These are phyloP conservation scores for Aspergillus pseudoviridinutans DNA, from an alignment of 2,329 filamentous ascomycete genomes.

Conservation along the genomic window DNA sequence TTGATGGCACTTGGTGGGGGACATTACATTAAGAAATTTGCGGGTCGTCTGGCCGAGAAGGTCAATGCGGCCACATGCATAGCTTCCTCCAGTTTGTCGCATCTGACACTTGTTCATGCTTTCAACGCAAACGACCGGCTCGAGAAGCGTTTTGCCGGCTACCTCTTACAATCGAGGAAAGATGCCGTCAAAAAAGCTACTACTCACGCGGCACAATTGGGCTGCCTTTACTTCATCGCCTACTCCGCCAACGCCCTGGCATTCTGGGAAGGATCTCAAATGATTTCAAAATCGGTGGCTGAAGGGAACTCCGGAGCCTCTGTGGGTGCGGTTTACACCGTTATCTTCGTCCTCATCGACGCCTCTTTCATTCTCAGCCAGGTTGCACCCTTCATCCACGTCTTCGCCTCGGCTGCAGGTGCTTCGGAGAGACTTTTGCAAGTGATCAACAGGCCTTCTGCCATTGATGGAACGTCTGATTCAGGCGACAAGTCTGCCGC, in stretches of 20 bases:
- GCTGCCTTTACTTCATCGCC: constrained; percentile 62
- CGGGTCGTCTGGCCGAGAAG: constrained; percentile 46
- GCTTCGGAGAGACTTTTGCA: constrained; percentile 56
- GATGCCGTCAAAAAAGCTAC: constrained; percentile 57
- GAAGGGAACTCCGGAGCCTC: constrained; percentile 17
- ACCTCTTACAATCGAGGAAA: constrained; percentile 48
- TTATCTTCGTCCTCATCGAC: constrained; percentile 37
- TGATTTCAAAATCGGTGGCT: constrained; percentile 42
- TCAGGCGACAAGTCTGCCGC: constrained; percentile 21
- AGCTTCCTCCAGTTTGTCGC: constrained; percentile 57
- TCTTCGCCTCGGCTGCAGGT: constrained; percentile 47
- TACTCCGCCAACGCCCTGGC: constrained; percentile 64
- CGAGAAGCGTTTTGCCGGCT: constrained; percentile 54
- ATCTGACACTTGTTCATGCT: constrained; percentile 59
- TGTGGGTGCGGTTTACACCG: constrained; percentile 34
- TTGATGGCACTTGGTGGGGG: constrained; percentile 55
- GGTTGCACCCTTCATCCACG: constrained; percentile 39
- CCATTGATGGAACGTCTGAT: constrained; percentile 42
- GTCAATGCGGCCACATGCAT: constrained; percentile 58
- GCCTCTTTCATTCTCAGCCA: constrained; percentile 37
- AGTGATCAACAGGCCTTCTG: constrained; percentile 52
- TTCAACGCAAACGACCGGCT: constrained; percentile 58
- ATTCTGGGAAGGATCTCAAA: constrained; percentile 62
- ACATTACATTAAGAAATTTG: constrained; percentile 49
- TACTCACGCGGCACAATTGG: constrained; percentile 54